These are phyloP conservation scores for Ophiocordyceps camponoti-leonardi DNA, from an alignment of 2,329 filamentous ascomycete species.

Conservation along the genomic window DNA sequence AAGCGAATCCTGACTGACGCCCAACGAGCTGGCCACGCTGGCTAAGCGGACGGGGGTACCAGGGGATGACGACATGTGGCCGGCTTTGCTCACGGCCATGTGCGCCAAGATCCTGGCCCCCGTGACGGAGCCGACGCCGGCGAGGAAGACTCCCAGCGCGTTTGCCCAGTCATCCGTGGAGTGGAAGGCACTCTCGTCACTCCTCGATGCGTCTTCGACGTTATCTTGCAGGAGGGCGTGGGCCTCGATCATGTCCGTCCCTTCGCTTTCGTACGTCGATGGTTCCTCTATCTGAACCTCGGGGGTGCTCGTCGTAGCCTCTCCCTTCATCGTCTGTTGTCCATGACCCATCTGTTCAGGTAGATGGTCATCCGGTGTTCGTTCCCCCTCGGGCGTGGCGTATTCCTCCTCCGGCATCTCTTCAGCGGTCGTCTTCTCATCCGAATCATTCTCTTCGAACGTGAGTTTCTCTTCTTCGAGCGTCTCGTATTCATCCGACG, in stretches of 20 bases:
- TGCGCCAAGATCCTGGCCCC: neutral
- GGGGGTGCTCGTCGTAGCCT: neutral
- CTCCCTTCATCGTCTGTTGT: neutral
- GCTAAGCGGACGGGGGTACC: no score
- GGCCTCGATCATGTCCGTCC: no score
- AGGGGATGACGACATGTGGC: no score
- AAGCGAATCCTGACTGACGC: no score
- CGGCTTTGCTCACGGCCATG: neutral
- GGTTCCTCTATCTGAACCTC: neutral
- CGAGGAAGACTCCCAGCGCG: neutral
- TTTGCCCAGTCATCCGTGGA: neutral
- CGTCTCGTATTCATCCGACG: no score
- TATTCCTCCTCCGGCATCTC: no score
- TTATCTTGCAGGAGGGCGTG: no score
- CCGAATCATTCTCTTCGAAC: no score
- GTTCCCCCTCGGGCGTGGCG: neutral
- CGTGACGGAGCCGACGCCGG: neutral
- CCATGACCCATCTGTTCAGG: neutral
- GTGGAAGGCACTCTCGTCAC: neutral
- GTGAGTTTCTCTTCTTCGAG: no score
- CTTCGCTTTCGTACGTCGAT: neutral
- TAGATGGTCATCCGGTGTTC: neutral
- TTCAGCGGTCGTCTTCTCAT: no score
- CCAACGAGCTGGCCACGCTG: no score
- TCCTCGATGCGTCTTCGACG: no score